Base-by-base conservation (phyloP, 2,329 filamentous ascomycete species). In the Colletotrichum incanum region DNA sequence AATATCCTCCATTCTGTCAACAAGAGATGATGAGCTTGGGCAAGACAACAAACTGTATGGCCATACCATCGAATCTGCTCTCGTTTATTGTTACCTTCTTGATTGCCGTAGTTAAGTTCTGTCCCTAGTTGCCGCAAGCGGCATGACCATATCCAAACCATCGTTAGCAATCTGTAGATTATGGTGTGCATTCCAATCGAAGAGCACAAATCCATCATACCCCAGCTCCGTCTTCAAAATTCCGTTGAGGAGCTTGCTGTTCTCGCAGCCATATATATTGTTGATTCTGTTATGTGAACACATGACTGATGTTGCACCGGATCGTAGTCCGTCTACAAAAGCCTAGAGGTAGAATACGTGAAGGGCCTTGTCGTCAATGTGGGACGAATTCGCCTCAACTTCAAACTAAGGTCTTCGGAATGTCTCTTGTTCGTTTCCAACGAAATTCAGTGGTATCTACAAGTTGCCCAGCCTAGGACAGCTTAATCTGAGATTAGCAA, bases 391-490 rank as follows among this genome's bases (percentile, higher is more conserved):
- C 0, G 86, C 75, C 74, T 91, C 88, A 9, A 67, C 68, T 12
- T 76, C 78, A 9, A 64, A 88, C 2, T 78, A 77, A 12, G 67
- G 93, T 88, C 82, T 92, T 84, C 87, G 93, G 87, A 86, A 83
- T 3, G 84, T 91, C 79, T 97, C 94, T 80, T 97, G 94, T 81
- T 97, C 94, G 74, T 86, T 95, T 62, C 84, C 88, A 18, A 95
- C n/a, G n/a, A n/a, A n/a, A n/a, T n/a, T n/a, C n/a, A n/a, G n/a
- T n/a, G n/a, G n/a, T n/a, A n/a, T n/a, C n/a, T n/a, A n/a, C n/a
- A n/a, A n/a, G 1, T 5, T 8, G 58, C n/a, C 9, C 9, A 41
- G 14, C 2, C 2, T 39, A 31, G 26, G 11, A 23, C 6, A 16
- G 23, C 43, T 23, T 11, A 58, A 56, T 54, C 68, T 89, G 11